Base-by-base conservation (phyloP, 176 grass and related monocot genomes). In the Puya raimondii region DNA sequence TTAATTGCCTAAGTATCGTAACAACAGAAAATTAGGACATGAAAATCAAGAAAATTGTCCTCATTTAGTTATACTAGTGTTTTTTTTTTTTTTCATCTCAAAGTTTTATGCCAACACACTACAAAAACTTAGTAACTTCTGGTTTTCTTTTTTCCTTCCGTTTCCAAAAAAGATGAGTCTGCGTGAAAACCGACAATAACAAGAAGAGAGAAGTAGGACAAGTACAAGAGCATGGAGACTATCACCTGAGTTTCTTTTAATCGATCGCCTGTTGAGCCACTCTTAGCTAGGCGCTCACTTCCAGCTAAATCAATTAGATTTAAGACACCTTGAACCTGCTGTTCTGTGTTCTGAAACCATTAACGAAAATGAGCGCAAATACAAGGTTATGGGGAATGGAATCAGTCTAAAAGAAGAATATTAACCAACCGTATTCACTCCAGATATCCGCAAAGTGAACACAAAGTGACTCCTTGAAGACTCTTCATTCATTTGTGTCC, bases 291-390 rank as follows among this genome's bases (percentile, higher is more conserved):
- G 7, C 95, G 89, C 27, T 99, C 95, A 26, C 95, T 99, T 50
- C 95, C 95, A n/a, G 95, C 95, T 64, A 99, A 80, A 82, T 99
- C 95, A 47, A 99, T 99, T 49, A 99, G 68, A 65, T 99, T 99
- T 50, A 99, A 77, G 4, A 93, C 64, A 1, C 95, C 87, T 75
- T 99, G 82, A 3, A 94, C 80, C 70, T 99, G 85, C 68, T 99
- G 90, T 42, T 91, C 82, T 0, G 95, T 99, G 78, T 66, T 88
- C 95, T 99, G 68, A 67, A 53, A 47, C 12, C 3, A 22, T 50
- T 12, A 74, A 51, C 21, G 50, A 23, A 18, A 54, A 54, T 33
- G 50, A 12, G 2, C 9, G 11, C 6, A 21, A 49, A 25, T 10
- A 22, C 14, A 16, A 9, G 49, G 16, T 1, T 16, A 5, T 18